phyloP scores from a whole-genome alignment of 2,329 filamentous ascomycete genomes.

The Claviceps lovelessii region DNA sequence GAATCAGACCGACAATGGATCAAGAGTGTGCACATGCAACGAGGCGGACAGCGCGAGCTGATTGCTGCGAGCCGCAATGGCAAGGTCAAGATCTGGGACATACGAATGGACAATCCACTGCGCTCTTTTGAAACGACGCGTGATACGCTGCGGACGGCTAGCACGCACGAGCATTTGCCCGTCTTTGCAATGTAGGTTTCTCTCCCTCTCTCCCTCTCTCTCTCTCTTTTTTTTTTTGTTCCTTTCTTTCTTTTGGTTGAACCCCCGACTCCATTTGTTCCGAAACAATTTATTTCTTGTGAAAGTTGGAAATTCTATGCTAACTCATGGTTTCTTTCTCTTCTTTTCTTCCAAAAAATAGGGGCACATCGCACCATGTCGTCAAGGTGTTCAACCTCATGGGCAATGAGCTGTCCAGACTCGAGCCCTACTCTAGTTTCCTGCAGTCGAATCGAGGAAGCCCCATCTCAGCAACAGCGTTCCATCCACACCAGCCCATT shows the following conservation, averaged over 20 bases:
- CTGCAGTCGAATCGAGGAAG: slow-evolving; percentile 65
- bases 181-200: slow-evolving; percentile 75
- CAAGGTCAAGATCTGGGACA: slow-evolving; percentile 91
- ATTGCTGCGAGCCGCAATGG: slow-evolving; percentile 83
- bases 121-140: slow-evolving; percentile 60
- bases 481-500: slow-evolving; percentile 89
- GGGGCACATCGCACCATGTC: slow-evolving; percentile 73
- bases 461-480: slow-evolving; percentile 78
- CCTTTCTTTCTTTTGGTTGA: neutral
- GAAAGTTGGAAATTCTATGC: neutral
- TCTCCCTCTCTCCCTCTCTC: too few relatives aligned
- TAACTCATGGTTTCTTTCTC: neutral
- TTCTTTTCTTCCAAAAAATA: slow-evolving; percentile 19
- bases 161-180: slow-evolving; percentile 89
- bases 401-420: slow-evolving; percentile 61
- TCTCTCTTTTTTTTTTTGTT: too few relatives aligned
- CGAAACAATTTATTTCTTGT: too few relatives aligned
- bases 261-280: neutral
- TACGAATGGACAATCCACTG: slow-evolving; percentile 68
- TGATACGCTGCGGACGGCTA: slow-evolving; percentile 69
- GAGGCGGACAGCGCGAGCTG: slow-evolving; percentile 82
- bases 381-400: slow-evolving; percentile 90
- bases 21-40: slow-evolving; percentile 90
- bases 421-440: slow-evolving; percentile 85
- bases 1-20: slow-evolving; percentile 79